Evolutionary conservation across 2,329 filamentous ascomycete genomes (phyloP), one percentile per base, ranked within the genome.

Genomic region (Acephala macrosclerotiorum): DNA sequence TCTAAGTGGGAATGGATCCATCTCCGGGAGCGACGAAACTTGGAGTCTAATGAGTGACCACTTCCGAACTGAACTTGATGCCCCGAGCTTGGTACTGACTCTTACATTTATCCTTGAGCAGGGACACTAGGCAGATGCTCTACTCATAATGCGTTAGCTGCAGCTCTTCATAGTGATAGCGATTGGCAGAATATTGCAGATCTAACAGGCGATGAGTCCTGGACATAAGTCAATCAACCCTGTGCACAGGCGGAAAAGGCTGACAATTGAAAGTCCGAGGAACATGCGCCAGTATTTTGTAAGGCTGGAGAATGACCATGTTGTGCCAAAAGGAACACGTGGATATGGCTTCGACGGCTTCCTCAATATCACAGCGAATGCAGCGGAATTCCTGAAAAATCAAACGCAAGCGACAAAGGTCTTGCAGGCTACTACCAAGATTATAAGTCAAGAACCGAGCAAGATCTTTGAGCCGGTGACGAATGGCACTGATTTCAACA

Each of bases 201-300:
- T 45, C 40, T 73, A 16, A 75, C 71, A 35, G 71, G 72, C 11
- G 71, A 75, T 45, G 35, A 49, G n/a, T 67, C 70, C 16, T 76
- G 73, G 74, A 61, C 53, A 58, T 68, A 51, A 59, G 47, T 12
- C 12, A 29, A 40, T 20, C 7, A 60, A 60, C 60, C 22, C 35
- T 20, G 47, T 16, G 12, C 53, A 4, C 38, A 40, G 9, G 18
- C 36, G 1, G 3, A 40, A 40, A 14, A 60, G 57, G 62, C 58
- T 62, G 29, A 67, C 47, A 33, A n/a, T 45, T 51, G 45, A 55
- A 51, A 65, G 62, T 6, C 49, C 80, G 0, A 67, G 71, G 0
- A 77, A 78, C 33, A 83, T 84, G 80, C 75, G 77, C 7, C 64
- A 75, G 4, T 78, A 82, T 66, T 83, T 83, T 53, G 64, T 75